Evolutionary conservation across 768 basidiomycete genomes (phyloP).

Genomic region (Coprinopsis marcescibilis): DNA sequence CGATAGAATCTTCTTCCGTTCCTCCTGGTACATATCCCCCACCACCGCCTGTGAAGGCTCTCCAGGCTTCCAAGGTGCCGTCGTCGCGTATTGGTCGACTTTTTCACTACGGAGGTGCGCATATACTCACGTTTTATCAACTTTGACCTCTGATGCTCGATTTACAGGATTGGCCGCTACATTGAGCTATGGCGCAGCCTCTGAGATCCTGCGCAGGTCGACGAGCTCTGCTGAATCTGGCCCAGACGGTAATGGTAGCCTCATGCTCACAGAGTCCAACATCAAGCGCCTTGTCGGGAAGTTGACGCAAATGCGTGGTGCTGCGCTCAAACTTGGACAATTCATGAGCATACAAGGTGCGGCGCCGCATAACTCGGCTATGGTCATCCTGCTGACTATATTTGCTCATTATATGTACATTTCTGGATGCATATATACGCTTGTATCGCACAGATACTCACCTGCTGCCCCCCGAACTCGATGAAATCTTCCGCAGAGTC

Average conservation of each 20-base stretch:
- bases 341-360: conserved; percentile 93
- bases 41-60: conserved; percentile 30
- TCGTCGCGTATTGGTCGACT: conserved; percentile 84
- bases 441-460: conserved; percentile 76
- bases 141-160: conserved; percentile 1
- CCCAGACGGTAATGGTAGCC: conserved; percentile 35
- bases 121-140: background rate
- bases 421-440: background rate
- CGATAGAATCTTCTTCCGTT: conserved; percentile 3
- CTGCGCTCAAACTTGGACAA: conserved; percentile 93
- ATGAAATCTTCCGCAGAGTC: conserved; percentile 82
- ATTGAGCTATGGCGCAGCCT: conserved; percentile 81
- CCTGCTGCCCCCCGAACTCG: conserved; percentile 79
- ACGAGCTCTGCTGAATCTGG: too few species aligned
- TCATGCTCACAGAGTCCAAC: conserved; percentile 91
- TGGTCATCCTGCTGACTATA: background rate
- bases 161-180: conserved; percentile 81
- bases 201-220: conserved; percentile 61
- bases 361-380: conserved; percentile 2
- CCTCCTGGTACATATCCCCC: conserved; percentile 4
- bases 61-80: conserved; percentile 85
- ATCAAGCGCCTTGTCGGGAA: conserved; percentile 86
- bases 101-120: conserved; percentile 87
- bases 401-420: background rate
- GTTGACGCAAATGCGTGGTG: conserved; percentile 93